These are phyloP conservation scores for Phytopythium cucurbitacearum DNA, from an alignment of 352 stramenopile species.

Conservation along the genomic window DNA sequence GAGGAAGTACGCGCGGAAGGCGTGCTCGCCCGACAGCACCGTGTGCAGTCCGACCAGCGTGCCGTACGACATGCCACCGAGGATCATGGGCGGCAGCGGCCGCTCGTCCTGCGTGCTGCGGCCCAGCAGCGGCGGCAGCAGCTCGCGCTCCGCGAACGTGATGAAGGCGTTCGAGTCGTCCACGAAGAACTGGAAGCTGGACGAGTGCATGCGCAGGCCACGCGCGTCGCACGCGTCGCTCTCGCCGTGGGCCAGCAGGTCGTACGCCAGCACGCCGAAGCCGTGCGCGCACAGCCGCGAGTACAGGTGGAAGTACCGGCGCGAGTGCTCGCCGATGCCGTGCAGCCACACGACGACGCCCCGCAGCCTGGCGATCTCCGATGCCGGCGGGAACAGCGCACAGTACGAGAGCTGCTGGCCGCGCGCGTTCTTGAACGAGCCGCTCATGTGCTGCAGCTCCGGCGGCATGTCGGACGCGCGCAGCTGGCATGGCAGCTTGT, in stretches of 20 bases:
- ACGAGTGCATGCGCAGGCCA: conserved; percentile 22
- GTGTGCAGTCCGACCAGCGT: conserved; percentile 30
- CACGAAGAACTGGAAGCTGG: conserved; percentile 41
- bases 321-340: conserved; percentile 39
- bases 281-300: conserved; percentile 27
- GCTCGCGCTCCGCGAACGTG: conserved; percentile 23
- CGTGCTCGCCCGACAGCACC: conserved; percentile 16
- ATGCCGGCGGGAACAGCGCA: conserved; percentile 25
- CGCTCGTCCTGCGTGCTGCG: not conserved
- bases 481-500: conserved; percentile 3
- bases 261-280: conserved; percentile 44
- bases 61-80: conserved; percentile 26
- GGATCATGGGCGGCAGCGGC: conserved; percentile 13
- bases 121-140: conserved; percentile 21
- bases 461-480: conserved; percentile 32
- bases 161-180: conserved; percentile 51
- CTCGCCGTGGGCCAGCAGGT: conserved; percentile 38
- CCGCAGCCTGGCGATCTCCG: conserved; percentile 10
- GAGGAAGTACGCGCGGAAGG: conserved; percentile 20
- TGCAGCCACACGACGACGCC: conserved; percentile 50
- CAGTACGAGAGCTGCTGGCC: conserved; percentile 37
- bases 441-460: conserved; percentile 28
- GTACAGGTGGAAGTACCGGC: conserved; percentile 41
- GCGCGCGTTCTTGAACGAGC: conserved; percentile 32
- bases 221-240: conserved; percentile 30